Evolutionary conservation across 345 rosid genomes (phyloP), one percentile per base, ranked within the genome.

Genomic region (Arabis alpina): DNA sequence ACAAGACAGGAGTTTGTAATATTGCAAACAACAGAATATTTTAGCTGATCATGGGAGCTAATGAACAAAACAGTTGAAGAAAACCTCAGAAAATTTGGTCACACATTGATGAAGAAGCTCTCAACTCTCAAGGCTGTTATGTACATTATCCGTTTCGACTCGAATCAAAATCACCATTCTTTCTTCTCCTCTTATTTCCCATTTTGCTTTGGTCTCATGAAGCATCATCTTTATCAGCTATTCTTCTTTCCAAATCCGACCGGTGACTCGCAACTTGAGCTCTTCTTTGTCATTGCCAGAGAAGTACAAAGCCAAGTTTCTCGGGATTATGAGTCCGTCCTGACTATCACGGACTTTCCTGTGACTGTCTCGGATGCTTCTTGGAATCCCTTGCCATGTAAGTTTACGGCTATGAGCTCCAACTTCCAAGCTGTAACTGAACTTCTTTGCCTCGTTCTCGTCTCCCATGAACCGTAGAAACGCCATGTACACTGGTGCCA

Each of bases 381-480:
- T 77, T 0, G 97, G 98, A 34, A 85, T 83, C 68, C 97, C 98
- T 76, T 88, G 90, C 97, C 97, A 93, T 10, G 76, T 80, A 34
- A 90, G 78, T 72, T 86, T 89, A 12, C 93, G 81, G 62, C 96
- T 88, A 44, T 82, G 82, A 16, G 81, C 95, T 5, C 97, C 97
- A 7, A 90, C 96, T 78, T 93, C 97, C 47, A 88, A 81, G 50
- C 91, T 87, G 79, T 93, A 90, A 81, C 90, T 82, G 62, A 87
- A 93, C 51, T 84, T 83, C 84, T 82, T 86, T 10, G 95, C 97
- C 76, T 90, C 97, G 3, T 83, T 80, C 48, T 93, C 98, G 34
- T 90, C 97, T 10, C 98, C 97, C 98, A 93, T 93, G 57, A 93
- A 93, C 36, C 96, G 81, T 56, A 92, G 57, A 73, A 92, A 92